Evolutionary conservation across 1,284 basidiomycete species (phyloP).

Genomic region (Trametes versicolor): DNA sequence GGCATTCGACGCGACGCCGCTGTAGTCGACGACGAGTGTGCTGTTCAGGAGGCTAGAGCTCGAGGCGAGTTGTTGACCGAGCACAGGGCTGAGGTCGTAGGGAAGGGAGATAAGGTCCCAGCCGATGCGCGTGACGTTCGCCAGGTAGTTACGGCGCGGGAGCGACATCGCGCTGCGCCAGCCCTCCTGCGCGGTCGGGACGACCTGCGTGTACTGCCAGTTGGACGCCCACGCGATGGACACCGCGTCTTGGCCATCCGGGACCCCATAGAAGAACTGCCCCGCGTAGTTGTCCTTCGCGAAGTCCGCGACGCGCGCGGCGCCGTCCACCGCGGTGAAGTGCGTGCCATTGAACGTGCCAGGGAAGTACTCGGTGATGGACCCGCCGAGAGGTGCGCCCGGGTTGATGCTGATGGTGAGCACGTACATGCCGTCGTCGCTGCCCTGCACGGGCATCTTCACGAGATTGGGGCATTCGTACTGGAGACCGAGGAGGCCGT

Average conservation of each 20-base stretch:
- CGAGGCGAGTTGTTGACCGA: slow-evolving; percentile 18
- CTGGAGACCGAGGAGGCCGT: slow-evolving; percentile 20
- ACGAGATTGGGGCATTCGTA: slow-evolving; percentile 34
- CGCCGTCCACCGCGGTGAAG: slow-evolving; percentile 25
- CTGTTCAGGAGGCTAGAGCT: slow-evolving; percentile 9
- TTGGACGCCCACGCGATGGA: slow-evolving; percentile 31
- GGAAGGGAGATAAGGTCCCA: slow-evolving; percentile 29
- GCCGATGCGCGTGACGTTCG: slow-evolving; percentile 15
- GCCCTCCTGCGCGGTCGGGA: slow-evolving; percentile 29
- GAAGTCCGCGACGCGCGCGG: slow-evolving; percentile 29
- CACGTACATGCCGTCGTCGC: slow-evolving; percentile 21
- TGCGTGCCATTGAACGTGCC: slow-evolving; percentile 31
- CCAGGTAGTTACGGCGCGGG: slow-evolving; percentile 27
- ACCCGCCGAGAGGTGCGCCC: slow-evolving; percentile 28
- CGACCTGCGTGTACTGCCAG: slow-evolving; percentile 25
- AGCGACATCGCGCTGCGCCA: slow-evolving; percentile 32
- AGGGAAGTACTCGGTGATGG: slow-evolving; percentile 31
- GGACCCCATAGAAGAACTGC: slow-evolving; percentile 31
- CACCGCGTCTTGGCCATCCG: slow-evolving; percentile 22
- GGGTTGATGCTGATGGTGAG: slow-evolving; percentile 31
- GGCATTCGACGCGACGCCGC: slow-evolving; percentile 21
- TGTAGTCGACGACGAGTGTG: slow-evolving; percentile 21
- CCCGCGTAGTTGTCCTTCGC: slow-evolving; percentile 33
- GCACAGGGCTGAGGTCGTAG: slow-evolving; percentile 20
- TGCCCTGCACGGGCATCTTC: slow-evolving; percentile 24